Evolutionary conservation across 176 grass and related monocot genomes (phyloP), one percentile per base, ranked within the genome.

Genomic region (Panicum miliaceum): DNA sequence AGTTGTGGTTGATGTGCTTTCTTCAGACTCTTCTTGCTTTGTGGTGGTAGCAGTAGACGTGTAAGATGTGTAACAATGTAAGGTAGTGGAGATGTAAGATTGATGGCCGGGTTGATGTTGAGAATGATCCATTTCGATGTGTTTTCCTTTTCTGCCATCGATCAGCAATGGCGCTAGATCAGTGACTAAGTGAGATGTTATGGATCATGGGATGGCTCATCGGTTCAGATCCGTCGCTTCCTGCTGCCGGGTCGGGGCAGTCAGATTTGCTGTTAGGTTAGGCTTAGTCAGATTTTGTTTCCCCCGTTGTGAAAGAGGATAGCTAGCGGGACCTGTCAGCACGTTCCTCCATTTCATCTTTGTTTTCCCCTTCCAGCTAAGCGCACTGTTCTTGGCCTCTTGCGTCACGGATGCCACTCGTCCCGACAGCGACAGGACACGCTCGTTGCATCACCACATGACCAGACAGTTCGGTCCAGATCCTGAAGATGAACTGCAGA

Each of bases 21-120:
- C 8, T 69, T 54, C 64, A 29, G 79, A 57, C 48, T 68, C 19
- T 19, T 34, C 13, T 51, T 83, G 6, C 0, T n/a, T 58, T 8
- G 56, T 58, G 8, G 53, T 64, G 16, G 8, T 40, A 25, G 50
- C 23, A 22, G 56, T 8, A 4, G 52, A 56, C 29, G 29, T 56
- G 19, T 56, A 56, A 22, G 52, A 22, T 58, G 22, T 23, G 56
- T 25, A 58, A 22, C 36, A 1, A 77, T 0, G 60, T 54, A 66
- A 43, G 13, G 56, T 32, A 32, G 29, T 79, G 54, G 85, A 46
- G 42, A 25, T 76, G 85, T 40, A 52, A 53, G 72, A 16, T 84
- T 75, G 0, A 1, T 23, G 45, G 36, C 4, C 4, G 15, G 73
- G 11, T 63, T 62, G 25, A 67, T 50, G 22, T 37, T 8, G 6